Conservation (phyloP, 371 early-diverging fungal genomes). For the Lichtheimia hyalospora region DNA sequence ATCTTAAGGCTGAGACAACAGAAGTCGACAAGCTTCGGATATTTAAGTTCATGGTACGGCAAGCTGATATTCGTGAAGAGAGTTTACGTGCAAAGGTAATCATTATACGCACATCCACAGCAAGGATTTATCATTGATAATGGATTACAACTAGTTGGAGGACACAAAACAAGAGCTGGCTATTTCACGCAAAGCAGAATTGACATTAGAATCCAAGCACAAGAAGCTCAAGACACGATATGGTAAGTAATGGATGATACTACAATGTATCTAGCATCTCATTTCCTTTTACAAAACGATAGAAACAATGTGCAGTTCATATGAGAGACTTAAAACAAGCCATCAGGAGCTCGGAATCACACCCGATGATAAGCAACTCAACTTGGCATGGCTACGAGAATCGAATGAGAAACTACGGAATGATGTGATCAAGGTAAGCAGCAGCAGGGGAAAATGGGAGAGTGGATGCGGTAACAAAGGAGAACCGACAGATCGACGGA, state of each 20-base stretch:
- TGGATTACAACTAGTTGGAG: constrained; percentile 26
- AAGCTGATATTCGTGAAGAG: constrained; percentile 48
- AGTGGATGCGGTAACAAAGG: not conserved
- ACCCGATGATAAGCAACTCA: constrained; percentile 13
- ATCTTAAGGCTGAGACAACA: constrained; percentile 26
- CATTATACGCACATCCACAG: not conserved
- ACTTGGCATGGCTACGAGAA: constrained; percentile 34
- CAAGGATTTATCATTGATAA: not conserved
- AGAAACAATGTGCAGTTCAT: constrained; percentile 29
- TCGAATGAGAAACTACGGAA: constrained; percentile 43
- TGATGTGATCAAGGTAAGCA: constrained; percentile 39
- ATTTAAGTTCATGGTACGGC: constrained; percentile 42
- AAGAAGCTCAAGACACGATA: constrained; percentile 42
- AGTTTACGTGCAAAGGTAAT: constrained; percentile 34
- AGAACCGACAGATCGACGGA: not conserved
- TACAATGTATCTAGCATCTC: too few species aligned
- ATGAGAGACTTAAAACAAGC: constrained; percentile 29
- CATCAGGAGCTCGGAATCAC: constrained; percentile 27
- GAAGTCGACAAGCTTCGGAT: constrained; percentile 46
- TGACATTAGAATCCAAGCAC: constrained; percentile 41
- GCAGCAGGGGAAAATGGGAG: not conserved
- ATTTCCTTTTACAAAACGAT: too few species aligned
- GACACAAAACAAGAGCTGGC: constrained; percentile 48
- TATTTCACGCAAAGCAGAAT: constrained; percentile 34
- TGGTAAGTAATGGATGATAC: constrained; percentile 20